A percentile compares a stretch with the other conserved stretches of the same genome.
Evolutionary conservation across 805 yeast genomes (phyloP).

Genomic region (Komagataella phaffii): DNA sequence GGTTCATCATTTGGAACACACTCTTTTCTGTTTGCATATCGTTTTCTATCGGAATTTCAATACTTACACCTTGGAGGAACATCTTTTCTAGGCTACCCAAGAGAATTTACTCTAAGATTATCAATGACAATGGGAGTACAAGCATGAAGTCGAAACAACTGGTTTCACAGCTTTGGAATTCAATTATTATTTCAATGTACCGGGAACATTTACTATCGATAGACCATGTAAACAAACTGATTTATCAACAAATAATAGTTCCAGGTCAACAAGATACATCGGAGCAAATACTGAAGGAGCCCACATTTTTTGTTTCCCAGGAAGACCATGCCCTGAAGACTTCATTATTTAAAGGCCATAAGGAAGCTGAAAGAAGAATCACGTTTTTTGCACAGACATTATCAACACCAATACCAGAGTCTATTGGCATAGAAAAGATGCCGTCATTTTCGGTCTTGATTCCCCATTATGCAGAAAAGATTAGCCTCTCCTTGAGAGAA

Average conservation of each 20-base stretch:
- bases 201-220: slow-evolving; percentile 37
- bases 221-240: slow-evolving; percentile 27
- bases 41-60: slow-evolving; percentile 37
- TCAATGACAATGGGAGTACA: slow-evolving; percentile 28
- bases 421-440: slow-evolving; percentile 30
- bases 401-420: slow-evolving; percentile 33
- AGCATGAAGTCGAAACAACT: slow-evolving; percentile 25
- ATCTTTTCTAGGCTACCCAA: slow-evolving; percentile 36
- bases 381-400: slow-evolving; percentile 41
- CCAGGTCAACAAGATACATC: not conserved
- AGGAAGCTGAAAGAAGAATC: slow-evolving; percentile 38
- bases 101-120: slow-evolving; percentile 33
- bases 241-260: slow-evolving; percentile 21
- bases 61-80: slow-evolving; percentile 47
- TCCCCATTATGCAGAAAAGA: slow-evolving; percentile 40
- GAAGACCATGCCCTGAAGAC: slow-evolving; percentile 32
- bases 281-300: slow-evolving; percentile 33
- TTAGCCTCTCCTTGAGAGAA: slow-evolving; percentile 28
- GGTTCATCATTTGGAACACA: slow-evolving; percentile 47
- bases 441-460: slow-evolving; percentile 37
- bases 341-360: slow-evolving; percentile 13
- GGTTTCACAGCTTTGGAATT: slow-evolving; percentile 40
- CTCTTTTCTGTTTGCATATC: slow-evolving; percentile 33
- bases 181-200: slow-evolving; percentile 38
- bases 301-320: slow-evolving; percentile 32